Conservation (phyloP, 2,329 filamentous ascomycete species). For the Talaromyces marneffei region DNA sequence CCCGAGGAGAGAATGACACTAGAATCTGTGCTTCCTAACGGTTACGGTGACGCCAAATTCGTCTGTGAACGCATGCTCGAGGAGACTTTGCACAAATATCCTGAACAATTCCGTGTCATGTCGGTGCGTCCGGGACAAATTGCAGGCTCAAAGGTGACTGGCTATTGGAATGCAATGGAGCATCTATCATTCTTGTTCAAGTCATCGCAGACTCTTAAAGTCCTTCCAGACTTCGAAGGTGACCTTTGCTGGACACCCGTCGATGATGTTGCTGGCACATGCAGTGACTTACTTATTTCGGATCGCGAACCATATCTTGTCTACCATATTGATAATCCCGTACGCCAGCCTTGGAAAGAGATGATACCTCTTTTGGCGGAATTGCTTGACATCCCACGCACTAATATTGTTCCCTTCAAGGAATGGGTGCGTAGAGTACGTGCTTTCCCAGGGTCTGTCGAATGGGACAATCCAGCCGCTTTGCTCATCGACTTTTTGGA, state of each 20-base stretch:
- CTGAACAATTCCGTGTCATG: slow-evolving; percentile 40
- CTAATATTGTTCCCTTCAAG: slow-evolving; percentile 33
- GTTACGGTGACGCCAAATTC: slow-evolving; percentile 51
- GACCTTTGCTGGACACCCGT: slow-evolving; percentile 45
- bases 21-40: slow-evolving; percentile 39
- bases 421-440: slow-evolving; percentile 39
- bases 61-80: slow-evolving; percentile 48
- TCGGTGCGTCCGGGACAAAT: slow-evolving; percentile 49
- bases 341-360: slow-evolving; percentile 37
- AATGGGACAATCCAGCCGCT: slow-evolving; percentile 27
- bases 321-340: slow-evolving; percentile 45
- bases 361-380: slow-evolving; percentile 32
- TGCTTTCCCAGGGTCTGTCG: slow-evolving; percentile 14
- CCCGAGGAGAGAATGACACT: slow-evolving; percentile 42
- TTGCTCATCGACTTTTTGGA: slow-evolving; percentile 29
- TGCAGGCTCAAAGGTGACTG: slow-evolving; percentile 45
- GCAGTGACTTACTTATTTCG: slow-evolving; percentile 30
- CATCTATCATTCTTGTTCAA: slow-evolving; percentile 49
- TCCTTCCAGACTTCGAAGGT: slow-evolving; percentile 40
- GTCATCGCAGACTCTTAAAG: slow-evolving; percentile 43
- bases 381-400: slow-evolving; percentile 27
- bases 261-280: slow-evolving; percentile 33
- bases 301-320: slow-evolving; percentile 25
- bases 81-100: slow-evolving; percentile 42
- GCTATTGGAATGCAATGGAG: slow-evolving; percentile 52